Evolutionary conservation across 208 protist genomes (phyloP).

Genomic region (Angomonas ambiguus): DNA sequence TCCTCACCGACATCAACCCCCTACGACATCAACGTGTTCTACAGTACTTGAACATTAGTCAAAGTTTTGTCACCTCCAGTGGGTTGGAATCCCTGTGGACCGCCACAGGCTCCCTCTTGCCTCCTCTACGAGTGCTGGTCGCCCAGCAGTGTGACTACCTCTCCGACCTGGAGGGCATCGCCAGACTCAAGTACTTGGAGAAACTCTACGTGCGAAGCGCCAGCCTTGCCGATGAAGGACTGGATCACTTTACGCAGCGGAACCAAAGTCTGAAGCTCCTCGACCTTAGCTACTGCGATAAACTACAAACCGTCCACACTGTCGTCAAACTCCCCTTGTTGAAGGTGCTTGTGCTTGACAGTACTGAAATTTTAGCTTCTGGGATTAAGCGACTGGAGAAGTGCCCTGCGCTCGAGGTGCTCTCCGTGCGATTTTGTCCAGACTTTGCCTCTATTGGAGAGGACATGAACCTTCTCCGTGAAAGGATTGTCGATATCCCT

Average conservation of each 20-base stretch:
- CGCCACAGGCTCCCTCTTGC: background rate
- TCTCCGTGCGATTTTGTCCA: slow-evolving; percentile 50
- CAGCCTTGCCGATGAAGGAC: slow-evolving; percentile 31
- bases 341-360: slow-evolving; percentile 49
- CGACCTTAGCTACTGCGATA: slow-evolving; percentile 66
- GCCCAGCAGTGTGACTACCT: slow-evolving; percentile 47
- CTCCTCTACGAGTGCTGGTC: slow-evolving; percentile 43
- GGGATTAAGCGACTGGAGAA: slow-evolving; percentile 30
- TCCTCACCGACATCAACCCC: slow-evolving; percentile 27
- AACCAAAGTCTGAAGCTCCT: slow-evolving; percentile 28
- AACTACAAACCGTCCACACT: slow-evolving; percentile 27
- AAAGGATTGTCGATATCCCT: slow-evolving; percentile 25
- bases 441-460: slow-evolving; percentile 40
- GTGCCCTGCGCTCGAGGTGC: slow-evolving; percentile 24
- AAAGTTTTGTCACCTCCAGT: slow-evolving; percentile 29
- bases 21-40: slow-evolving; percentile 27
- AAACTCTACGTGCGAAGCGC: slow-evolving; percentile 56
- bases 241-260: slow-evolving; percentile 10
- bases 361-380: slow-evolving; percentile 34
- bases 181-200: slow-evolving; percentile 25
- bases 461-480: slow-evolving; percentile 16
- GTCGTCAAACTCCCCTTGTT: slow-evolving; percentile 31
- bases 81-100: slow-evolving; percentile 20
- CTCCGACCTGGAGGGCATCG: slow-evolving; percentile 32
- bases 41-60: slow-evolving; percentile 48